Conservation (phyloP, 176 grass and related monocot genomes). For the Musa beccarii region DNA sequence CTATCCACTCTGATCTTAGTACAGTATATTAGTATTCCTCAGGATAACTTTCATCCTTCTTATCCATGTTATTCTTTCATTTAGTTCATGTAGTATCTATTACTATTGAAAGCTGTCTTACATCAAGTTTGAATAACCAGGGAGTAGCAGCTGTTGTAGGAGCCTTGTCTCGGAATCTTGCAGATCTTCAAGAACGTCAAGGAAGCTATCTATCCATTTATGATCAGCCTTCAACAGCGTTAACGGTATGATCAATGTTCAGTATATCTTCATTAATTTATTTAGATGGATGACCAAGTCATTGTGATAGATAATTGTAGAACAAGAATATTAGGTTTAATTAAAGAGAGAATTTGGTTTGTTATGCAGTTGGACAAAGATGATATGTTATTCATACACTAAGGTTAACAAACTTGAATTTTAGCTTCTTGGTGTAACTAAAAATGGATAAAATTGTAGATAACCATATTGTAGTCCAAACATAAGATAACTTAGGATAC, state of each 20-base stretch:
- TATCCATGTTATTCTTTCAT: neutral
- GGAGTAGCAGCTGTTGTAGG: slow-evolving; percentile 19
- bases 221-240: slow-evolving; percentile 12
- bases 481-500: too few species aligned
- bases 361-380: too few species aligned
- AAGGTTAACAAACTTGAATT: too few species aligned
- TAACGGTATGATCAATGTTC: neutral
- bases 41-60: neutral
- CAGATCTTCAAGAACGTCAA: slow-evolving; percentile 14
- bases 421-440: too few species aligned
- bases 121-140: neutral
- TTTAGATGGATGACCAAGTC: neutral
- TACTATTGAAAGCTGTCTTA: neutral
- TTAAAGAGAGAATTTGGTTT: too few species aligned
- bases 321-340: too few species aligned
- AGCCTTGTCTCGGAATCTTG: slow-evolving; percentile 19
- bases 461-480: too few species aligned
- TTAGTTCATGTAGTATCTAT: neutral
- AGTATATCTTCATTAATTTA: neutral
- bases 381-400: too few species aligned
- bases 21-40: neutral
- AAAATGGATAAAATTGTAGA: too few species aligned
- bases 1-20: neutral
- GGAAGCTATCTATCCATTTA: slow-evolving; percentile 22
- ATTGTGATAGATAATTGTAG: neutral